phyloP scores from a whole-genome alignment of 768 basidiomycete genomes.

The Amanita molliuscula region DNA sequence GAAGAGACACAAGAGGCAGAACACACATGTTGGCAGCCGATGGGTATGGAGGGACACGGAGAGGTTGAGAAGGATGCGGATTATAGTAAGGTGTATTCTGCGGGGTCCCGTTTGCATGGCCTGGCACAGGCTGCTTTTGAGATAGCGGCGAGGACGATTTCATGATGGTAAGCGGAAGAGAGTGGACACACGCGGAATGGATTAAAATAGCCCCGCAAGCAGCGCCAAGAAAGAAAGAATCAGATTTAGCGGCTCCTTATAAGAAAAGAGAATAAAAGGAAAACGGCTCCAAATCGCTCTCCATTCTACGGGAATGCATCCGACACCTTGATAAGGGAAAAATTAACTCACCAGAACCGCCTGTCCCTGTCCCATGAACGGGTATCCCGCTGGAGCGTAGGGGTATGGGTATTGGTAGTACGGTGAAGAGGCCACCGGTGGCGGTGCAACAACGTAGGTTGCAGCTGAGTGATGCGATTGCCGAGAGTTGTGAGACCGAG shows the following conservation, averaged over 20 bases:
- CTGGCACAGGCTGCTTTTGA: background rate
- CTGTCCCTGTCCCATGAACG: slow-evolving; percentile 1
- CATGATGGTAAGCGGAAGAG: background rate
- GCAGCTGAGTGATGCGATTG: background rate
- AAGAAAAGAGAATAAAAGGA: background rate
- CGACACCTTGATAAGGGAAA: background rate
- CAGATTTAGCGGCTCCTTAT: background rate
- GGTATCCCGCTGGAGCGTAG: background rate
- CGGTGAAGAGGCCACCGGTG: background rate
- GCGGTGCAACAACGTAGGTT: slow-evolving; percentile 7
- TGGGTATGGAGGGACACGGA: slow-evolving; percentile 3
- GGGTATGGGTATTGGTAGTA: slow-evolving; percentile 3
- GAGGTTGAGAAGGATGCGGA: slow-evolving; percentile 5
- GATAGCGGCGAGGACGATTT: background rate
- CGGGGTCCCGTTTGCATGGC: background rate
- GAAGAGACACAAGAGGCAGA: background rate
- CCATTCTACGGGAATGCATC: background rate
- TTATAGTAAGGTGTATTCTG: slow-evolving; percentile 4
- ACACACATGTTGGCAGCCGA: slow-evolving; percentile 1
- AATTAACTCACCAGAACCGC: slow-evolving; percentile 1
- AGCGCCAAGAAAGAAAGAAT: background rate
- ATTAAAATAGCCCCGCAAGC: background rate
- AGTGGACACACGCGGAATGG: background rate
- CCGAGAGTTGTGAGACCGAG: slow-evolving; percentile 2
- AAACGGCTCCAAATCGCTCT: background rate